A percentile compares a stretch with the other conserved stretches of the same genome.
Evolutionary conservation across 2,329 filamentous ascomycete species (phyloP).

Genomic region (Phoma sp.): DNA sequence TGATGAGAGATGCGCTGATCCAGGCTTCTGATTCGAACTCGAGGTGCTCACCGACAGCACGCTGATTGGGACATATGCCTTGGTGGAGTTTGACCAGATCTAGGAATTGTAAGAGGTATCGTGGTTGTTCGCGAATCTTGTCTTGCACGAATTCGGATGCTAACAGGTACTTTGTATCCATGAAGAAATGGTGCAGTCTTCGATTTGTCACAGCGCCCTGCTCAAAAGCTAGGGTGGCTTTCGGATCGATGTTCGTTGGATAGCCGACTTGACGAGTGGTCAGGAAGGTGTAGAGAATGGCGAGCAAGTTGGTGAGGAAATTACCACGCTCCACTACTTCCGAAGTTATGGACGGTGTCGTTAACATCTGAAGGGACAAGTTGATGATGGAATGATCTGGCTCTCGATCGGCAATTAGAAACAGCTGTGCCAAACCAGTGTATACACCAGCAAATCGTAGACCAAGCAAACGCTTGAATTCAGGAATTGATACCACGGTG

Average conservation of each 20-base stretch:
- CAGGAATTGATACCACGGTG: conserved; percentile 91
- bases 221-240: conserved; percentile 89
- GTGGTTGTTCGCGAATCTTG: conserved; percentile 79
- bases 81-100: conserved; percentile 96
- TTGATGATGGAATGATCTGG: conserved; percentile 99
- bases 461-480: conserved; percentile 94
- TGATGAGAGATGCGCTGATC: conserved; percentile 95
- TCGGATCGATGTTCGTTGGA: conserved; percentile 85
- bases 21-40: conserved; percentile 98
- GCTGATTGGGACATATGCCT: conserved; percentile 92
- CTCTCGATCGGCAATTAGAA: conserved; percentile 93
- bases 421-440: conserved; percentile 90
- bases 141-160: conserved; percentile 88
- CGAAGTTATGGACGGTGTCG: conserved; percentile 93
- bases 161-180: conserved; percentile 90
- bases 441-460: conserved; percentile 95
- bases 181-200: conserved; percentile 96
- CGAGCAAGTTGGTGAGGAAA: conserved; percentile 92
- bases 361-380: conserved; percentile 93
- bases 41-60: conserved; percentile 92
- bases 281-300: conserved; percentile 96
- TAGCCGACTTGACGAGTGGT: conserved; percentile 96
- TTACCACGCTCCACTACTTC: conserved; percentile 96
- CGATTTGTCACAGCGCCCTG: conserved; percentile 93
- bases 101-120: conserved; percentile 92